phyloP scores from a whole-genome alignment of 768 basidiomycete genomes.

The Coprinellus micaceus region DNA sequence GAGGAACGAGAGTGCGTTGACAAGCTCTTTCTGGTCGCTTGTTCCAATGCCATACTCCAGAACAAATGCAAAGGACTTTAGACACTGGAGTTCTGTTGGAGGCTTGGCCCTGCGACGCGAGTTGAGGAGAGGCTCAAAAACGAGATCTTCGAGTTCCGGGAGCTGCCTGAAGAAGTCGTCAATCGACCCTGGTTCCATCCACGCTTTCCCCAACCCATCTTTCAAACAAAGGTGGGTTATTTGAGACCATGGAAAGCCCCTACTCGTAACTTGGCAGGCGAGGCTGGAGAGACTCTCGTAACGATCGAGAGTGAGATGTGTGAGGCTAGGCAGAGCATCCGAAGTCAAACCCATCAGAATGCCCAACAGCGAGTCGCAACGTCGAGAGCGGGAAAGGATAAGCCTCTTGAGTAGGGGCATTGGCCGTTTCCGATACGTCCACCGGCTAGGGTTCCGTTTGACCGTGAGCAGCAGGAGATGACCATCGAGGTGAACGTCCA shows the following conservation, averaged over 20 bases:
- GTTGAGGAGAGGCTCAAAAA: neutral
- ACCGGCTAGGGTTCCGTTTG: neutral
- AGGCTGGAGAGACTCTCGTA: neutral
- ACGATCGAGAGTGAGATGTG: neutral
- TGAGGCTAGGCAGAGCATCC: neutral
- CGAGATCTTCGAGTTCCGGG: neutral
- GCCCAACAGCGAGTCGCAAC: constrained; percentile 1
- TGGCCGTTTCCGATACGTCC: neutral
- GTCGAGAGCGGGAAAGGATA: neutral
- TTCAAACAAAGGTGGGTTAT: neutral
- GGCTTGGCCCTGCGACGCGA: neutral
- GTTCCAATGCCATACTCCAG: neutral
- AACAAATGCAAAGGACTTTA: neutral
- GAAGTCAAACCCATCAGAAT: neutral
- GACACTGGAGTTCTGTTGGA: neutral
- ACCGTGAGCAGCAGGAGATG: neutral
- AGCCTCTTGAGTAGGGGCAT: constrained; percentile 1
- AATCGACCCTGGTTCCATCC: neutral
- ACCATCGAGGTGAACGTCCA: neutral
- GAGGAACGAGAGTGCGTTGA: neutral
- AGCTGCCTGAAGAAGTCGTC: constrained; percentile 2
- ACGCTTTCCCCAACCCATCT: neutral
- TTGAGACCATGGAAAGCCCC: neutral
- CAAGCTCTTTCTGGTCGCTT: neutral
- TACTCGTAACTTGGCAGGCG: neutral